Evolutionary conservation across 805 yeast species (phyloP), one percentile per base, ranked within the genome.

Genomic region (Metschnikowia proteae): DNA sequence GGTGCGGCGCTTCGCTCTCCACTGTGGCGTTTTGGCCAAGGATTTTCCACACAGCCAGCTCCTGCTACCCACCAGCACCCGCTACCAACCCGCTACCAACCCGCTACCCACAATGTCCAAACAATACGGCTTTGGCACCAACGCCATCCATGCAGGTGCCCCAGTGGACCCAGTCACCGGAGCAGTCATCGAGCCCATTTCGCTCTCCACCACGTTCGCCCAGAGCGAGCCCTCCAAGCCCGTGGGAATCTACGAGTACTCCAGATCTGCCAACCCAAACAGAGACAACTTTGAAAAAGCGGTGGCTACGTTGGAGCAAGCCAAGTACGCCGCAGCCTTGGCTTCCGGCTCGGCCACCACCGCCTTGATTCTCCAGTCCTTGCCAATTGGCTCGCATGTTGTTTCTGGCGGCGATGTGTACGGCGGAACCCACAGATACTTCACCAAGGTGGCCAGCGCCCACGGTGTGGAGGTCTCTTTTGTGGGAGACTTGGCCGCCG

Each of bases 391-490:
- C 42, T 75, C 87, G 37, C 94, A 88, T 62, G 85, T 86, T 37
- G 74, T 88, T 43, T 82, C 89, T 41, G 82, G 87, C 60, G 90
- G 87, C 59, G 96, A 88, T 61, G 96, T 88, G 41, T 88, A 88
- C 68, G 96, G 96, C 53, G 96, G 96, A 60, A 88, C 96, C 49
- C 94, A 88, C 74, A 78, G 96, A 68, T 88, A 88, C 70, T 88
- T 88, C 76, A 84, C 96, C 64, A 79, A 85, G 65, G 96, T 88
- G 43, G 96, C 92, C 52, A 74, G 75, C 62, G 79, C 88, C 41
- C 94, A 87, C 64, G 92, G 92, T 50, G 85, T 86, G 49, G 76
- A 73, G 47, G 78, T 85, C 39, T 68, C 81, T 13, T 88, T 88
- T 68, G 82, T 89, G 42, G 79, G 78, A 56, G 76, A 84, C 64